phyloP scores from a whole-genome alignment of 164 flowering plant genomes.

The Akebia trifoliata region DNA sequence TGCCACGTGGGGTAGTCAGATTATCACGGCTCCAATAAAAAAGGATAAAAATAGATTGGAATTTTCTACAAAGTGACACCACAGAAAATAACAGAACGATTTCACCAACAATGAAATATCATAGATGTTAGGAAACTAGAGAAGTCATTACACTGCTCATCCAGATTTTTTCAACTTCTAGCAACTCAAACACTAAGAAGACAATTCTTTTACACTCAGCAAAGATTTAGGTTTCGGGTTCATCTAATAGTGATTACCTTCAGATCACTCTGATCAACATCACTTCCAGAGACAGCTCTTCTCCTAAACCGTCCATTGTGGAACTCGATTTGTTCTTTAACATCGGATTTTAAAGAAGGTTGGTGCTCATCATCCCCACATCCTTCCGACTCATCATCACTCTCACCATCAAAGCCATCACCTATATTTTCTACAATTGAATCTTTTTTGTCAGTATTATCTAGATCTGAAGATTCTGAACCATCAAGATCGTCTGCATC shows the following conservation, averaged over 20 bases:
- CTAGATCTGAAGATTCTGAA: slow-evolving; percentile 32
- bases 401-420: slow-evolving; percentile 35
- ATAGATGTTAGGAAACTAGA: too few relatives aligned
- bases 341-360: slow-evolving; percentile 13
- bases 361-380: slow-evolving; percentile 10
- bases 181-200: too few relatives aligned
- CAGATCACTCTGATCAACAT: slow-evolving; percentile 25
- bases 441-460: slow-evolving; percentile 16
- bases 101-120: too few relatives aligned
- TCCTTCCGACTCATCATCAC: slow-evolving; percentile 17
- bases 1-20: too few relatives aligned
- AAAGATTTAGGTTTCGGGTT: too few relatives aligned
- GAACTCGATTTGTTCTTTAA: slow-evolving; percentile 52
- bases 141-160: too few relatives aligned
- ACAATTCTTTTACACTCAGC: too few relatives aligned
- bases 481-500: slow-evolving; percentile 27
- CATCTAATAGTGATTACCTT: slow-evolving; percentile 49
- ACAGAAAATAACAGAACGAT: too few relatives aligned
- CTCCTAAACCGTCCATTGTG: slow-evolving; percentile 74
- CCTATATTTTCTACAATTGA: slow-evolving; percentile 8
- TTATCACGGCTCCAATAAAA: too few relatives aligned
- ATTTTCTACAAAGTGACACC: too few relatives aligned
- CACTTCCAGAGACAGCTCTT: slow-evolving; percentile 57
- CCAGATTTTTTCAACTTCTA: too few relatives aligned
- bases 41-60: too few relatives aligned